phyloP scores from a whole-genome alignment of 306 rosid species.

The Lathyrus tuberosus region DNA sequence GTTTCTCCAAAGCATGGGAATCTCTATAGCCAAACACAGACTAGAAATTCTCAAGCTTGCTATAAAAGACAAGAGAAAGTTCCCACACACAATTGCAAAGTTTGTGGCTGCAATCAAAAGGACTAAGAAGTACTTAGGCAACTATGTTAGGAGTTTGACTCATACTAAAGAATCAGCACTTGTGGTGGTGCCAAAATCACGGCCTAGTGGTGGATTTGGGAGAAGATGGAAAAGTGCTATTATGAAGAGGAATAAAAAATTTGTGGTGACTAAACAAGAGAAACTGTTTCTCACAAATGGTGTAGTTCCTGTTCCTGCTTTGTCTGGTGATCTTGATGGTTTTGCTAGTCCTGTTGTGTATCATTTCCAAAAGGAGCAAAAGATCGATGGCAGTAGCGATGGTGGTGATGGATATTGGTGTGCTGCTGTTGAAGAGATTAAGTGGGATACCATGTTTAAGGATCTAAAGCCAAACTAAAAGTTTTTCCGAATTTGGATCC shows the following conservation, averaged over 20 bases:
- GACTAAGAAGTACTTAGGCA: conserved; percentile 56
- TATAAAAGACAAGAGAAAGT: conserved; percentile 45
- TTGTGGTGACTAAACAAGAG: conserved; percentile 52
- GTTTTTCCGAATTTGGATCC: background rate
- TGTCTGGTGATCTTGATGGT: conserved; percentile 40
- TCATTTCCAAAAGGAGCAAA: conserved; percentile 52
- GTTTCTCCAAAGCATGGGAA: conserved; percentile 94
- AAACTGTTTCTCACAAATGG: conserved; percentile 66
- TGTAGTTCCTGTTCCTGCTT: conserved; percentile 32
- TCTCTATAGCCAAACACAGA: conserved; percentile 91
- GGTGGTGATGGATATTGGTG: conserved; percentile 68
- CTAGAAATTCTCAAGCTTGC: conserved; percentile 85
- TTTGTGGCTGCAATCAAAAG: conserved; percentile 66
- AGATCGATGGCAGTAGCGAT: conserved; percentile 35
- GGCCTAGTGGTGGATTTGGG: conserved; percentile 45
- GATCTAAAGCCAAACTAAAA: conserved; percentile 83
- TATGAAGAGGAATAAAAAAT: conserved; percentile 62
- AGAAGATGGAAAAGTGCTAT: conserved; percentile 50
- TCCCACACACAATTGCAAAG: conserved; percentile 48
- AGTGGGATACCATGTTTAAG: conserved; percentile 92
- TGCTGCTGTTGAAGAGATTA: conserved; percentile 76
- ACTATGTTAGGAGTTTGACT: conserved; percentile 45
- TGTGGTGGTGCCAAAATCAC: conserved; percentile 61
- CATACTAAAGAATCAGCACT: conserved; percentile 57
- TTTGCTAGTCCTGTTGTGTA: conserved; percentile 61